These are phyloP conservation scores for Biancaea sappan DNA, from an alignment of 306 rosid species.

Conservation along the genomic window DNA sequence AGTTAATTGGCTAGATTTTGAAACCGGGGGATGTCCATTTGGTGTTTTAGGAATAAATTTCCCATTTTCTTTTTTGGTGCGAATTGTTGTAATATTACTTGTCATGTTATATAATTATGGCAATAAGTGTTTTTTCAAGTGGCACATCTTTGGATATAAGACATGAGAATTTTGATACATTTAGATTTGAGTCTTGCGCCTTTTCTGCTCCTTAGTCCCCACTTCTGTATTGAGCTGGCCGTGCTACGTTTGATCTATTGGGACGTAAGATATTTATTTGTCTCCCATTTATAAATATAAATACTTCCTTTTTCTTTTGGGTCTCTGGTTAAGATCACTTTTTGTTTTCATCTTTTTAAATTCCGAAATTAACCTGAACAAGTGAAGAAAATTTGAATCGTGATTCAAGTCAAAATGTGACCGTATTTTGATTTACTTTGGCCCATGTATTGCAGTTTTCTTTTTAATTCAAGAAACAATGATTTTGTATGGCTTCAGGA, in stretches of 20 bases:
- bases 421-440: background rate
- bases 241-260: background rate
- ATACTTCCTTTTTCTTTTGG: no score
- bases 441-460: background rate
- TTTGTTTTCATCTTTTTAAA: background rate
- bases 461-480: background rate
- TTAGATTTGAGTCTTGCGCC: no score
- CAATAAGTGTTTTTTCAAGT: slow-evolving; percentile 30
- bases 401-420: background rate
- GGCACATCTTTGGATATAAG: no score
- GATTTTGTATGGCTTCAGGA: background rate
- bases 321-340: background rate
- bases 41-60: slow-evolving; percentile 37
- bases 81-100: slow-evolving; percentile 7
- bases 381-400: background rate
- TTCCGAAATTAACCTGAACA: background rate
- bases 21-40: slow-evolving; percentile 25
- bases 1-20: background rate
- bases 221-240: background rate
- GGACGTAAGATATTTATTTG: no score
- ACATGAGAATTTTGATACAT: no score
- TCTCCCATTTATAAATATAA: no score
- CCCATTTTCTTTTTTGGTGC: slow-evolving; percentile 19
- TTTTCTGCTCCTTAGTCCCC: no score
- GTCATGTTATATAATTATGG: background rate